These are phyloP conservation scores for Yamadazyma takamatsuzukensis DNA, from an alignment of 805 yeast species.

Conservation along the genomic window DNA sequence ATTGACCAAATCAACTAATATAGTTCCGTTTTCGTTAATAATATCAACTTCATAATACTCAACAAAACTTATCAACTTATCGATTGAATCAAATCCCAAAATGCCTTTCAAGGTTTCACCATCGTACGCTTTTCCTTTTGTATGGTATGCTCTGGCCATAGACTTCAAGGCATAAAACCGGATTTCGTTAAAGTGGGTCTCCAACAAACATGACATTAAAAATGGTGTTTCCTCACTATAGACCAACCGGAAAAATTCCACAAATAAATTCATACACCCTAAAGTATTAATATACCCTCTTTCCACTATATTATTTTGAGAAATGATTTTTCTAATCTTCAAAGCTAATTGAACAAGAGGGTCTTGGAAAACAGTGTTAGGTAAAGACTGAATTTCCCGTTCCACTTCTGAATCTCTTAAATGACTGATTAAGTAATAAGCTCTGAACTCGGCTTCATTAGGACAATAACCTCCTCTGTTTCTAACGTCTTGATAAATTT, in stretches of 20 bases:
- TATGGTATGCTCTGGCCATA: constrained; percentile 63
- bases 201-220: constrained; percentile 68
- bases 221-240: constrained; percentile 53
- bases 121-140: constrained; percentile 64
- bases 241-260: constrained; percentile 57
- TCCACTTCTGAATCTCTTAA: constrained; percentile 83
- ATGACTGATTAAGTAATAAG: constrained; percentile 78
- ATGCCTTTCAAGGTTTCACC: constrained; percentile 42
- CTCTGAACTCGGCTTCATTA: constrained; percentile 90
- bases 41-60: constrained; percentile 57
- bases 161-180: constrained; percentile 70
- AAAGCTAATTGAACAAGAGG: constrained; percentile 66
- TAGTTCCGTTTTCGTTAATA: constrained; percentile 24
- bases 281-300: constrained; percentile 47
- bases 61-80: constrained; percentile 55
- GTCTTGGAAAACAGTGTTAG: constrained; percentile 51
- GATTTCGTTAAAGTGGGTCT: constrained; percentile 75
- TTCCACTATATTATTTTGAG: constrained; percentile 58
- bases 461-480: constrained; percentile 65
- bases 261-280: constrained; percentile 59
- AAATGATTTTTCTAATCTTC: constrained; percentile 59
- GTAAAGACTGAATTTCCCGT: constrained; percentile 66
- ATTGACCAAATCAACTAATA: constrained; percentile 36
- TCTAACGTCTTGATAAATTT: constrained; percentile 79
- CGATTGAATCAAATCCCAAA: constrained; percentile 65